A percentile compares a stretch with the other conserved stretches of the same genome.
These are phyloP conservation scores for Colletotrichum eremochloae DNA, from an alignment of 2,329 filamentous ascomycete species.

Conservation along the genomic window DNA sequence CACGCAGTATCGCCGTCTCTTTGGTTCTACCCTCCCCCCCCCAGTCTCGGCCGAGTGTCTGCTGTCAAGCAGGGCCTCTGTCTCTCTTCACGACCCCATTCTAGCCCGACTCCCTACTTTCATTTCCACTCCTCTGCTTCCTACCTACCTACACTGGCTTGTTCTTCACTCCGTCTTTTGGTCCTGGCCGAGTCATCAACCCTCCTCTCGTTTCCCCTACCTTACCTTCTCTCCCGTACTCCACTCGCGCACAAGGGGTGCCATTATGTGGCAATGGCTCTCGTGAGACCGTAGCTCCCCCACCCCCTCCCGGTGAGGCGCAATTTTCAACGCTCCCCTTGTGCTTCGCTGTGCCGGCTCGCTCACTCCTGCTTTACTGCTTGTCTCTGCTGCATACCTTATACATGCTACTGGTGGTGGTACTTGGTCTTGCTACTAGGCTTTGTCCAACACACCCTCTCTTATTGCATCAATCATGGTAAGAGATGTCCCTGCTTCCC, in stretches of 20 bases:
- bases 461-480: slow-evolving; percentile 62
- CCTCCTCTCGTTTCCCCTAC: slow-evolving; percentile 40
- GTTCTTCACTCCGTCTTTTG: slow-evolving; percentile 36
- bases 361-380: slow-evolving; percentile 39
- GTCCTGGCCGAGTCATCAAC: slow-evolving; percentile 39
- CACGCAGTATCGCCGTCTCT: slow-evolving; percentile 36
- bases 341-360: slow-evolving; percentile 43
- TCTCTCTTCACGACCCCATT: slow-evolving; percentile 38
- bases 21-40: slow-evolving; percentile 22
- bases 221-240: slow-evolving; percentile 39
- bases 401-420: slow-evolving; percentile 54
- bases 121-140: slow-evolving; percentile 35
- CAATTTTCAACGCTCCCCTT: slow-evolving; percentile 44
- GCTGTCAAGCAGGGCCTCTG: slow-evolving; percentile 40
- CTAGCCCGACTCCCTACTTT: slow-evolving; percentile 42
- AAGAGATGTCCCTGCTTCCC: slow-evolving; percentile 57
- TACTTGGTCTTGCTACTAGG: slow-evolving; percentile 51
- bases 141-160: slow-evolving; percentile 28
- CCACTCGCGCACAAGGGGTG: slow-evolving; percentile 43
- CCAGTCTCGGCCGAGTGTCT: slow-evolving; percentile 37
- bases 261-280: slow-evolving; percentile 50
- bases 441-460: slow-evolving; percentile 55
- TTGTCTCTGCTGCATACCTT: slow-evolving; percentile 50
- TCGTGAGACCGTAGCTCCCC: slow-evolving; percentile 49
- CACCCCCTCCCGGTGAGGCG: slow-evolving; percentile 45